Base-by-base conservation (phyloP, 2,329 filamentous ascomycete species). In the Neurospora sp. region DNA sequence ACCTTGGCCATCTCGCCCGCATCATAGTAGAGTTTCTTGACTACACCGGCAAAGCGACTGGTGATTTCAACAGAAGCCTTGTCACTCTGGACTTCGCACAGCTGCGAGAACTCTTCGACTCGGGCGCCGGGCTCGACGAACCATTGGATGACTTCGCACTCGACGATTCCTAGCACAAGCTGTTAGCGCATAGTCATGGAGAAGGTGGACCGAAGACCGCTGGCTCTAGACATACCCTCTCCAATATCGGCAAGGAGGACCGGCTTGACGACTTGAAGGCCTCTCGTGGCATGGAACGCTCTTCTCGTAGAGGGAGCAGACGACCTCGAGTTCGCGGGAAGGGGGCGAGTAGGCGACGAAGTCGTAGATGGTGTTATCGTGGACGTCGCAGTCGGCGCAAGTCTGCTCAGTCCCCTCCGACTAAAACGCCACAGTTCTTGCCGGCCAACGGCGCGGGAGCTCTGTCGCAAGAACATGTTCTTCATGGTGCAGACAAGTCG, bases 71-170 rank as follows among this genome's bases (percentile, higher is more conserved):
- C 88, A 1, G 88, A 88, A 67, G 96, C 96, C 81, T 99, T 99
- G 83, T 99, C 96, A 77, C 94, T 97, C 80, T 98, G 96, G 65
- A 99, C 96, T 82, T 99, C 96, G 82, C 96, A 99, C 66, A 99
- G 86, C 71, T 95, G 96, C 75, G 96, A 96, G 86, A 97, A 99
- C 83, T 99, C 95, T 83, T 99, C 94, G 76, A 99, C 94, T 70
- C 92, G 90, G 41, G 96, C 96, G 70, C 94, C 95, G 67, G 96
- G 93, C 81, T 97, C 91, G 74, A 99, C 95, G 79, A 98, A 99
- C 96, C 96, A 99, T 83, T 99, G 96, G 77, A 98, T 98, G 77
- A 99, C 92, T 81, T 99, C 96, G 78, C 96, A 97, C 82, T 99
- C 96, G 78, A 96, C 94, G 77, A 98, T 99, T 69, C 96, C 96